A percentile compares a stretch with the other conserved stretches of the same genome.
Conservation (phyloP, 345 rosid genomes). For the Syzygium jambos region DNA sequence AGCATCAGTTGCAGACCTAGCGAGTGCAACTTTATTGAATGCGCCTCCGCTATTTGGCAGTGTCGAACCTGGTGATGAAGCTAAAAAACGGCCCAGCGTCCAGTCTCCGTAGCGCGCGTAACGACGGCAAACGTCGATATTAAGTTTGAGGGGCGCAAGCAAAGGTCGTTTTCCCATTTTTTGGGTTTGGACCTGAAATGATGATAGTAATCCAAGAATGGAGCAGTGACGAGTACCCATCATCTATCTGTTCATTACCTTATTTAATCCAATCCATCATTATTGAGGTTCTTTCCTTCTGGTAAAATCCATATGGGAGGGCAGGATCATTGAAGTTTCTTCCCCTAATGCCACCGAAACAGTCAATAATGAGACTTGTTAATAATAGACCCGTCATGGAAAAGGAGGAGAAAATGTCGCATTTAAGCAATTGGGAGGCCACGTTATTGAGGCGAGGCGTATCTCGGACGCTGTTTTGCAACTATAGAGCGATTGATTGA, state of each 20-base stretch:
- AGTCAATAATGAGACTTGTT: not conserved
- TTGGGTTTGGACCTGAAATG: not conserved
- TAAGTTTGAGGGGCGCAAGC: not conserved
- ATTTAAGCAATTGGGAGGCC: not conserved
- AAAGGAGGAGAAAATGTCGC: not conserved
- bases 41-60: not conserved
- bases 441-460: not conserved
- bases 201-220: not conserved
- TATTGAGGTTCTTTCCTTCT: not conserved
- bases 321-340: not conserved
- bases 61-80: not conserved
- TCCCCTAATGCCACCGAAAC: not conserved
- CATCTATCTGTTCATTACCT: not conserved
- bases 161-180: not conserved
- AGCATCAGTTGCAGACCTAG: not conserved
- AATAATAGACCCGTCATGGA: not conserved
- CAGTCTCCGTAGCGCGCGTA: not conserved
- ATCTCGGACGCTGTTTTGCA: not conserved
- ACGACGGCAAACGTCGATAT: not conserved
- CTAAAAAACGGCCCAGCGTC: not conserved
- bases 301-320: not conserved
- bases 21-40: not conserved
- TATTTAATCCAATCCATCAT: not conserved
- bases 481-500: fast-evolving
- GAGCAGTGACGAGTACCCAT: not conserved